A percentile compares a stretch with the other conserved stretches of the same genome.
These are phyloP conservation scores for Aschersonia sp. DNA, from an alignment of 2,329 filamentous ascomycete genomes.

Conservation along the genomic window DNA sequence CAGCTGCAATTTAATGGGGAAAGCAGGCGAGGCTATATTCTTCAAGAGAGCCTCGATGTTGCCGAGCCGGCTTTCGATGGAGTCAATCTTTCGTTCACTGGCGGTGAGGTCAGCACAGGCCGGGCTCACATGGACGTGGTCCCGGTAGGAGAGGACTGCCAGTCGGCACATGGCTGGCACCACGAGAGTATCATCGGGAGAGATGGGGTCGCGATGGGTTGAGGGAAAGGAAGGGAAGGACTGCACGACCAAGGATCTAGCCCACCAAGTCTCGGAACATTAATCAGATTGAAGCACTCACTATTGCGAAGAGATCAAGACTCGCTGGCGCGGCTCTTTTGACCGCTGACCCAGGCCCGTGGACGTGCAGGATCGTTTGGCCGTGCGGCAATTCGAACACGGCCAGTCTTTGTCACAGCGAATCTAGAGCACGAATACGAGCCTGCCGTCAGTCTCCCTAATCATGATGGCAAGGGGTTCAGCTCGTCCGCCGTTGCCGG, in stretches of 20 bases:
- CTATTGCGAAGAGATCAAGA: slow-evolving; percentile 47
- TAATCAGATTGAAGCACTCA: slow-evolving; percentile 17
- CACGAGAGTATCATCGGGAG: too few relatives aligned
- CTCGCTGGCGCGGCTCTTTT: slow-evolving; percentile 38
- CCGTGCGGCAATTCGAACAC: slow-evolving; percentile 41
- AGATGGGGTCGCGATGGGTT: too few relatives aligned
- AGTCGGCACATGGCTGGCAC: too few relatives aligned
- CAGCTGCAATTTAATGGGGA: slow-evolving; percentile 6
- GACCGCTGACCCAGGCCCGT: slow-evolving; percentile 38
- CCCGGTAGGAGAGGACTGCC: too few relatives aligned
- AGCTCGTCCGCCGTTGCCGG: too few relatives aligned
- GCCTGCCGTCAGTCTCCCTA: too few relatives aligned
- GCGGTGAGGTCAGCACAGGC: background rate
- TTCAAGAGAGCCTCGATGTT: slow-evolving; percentile 29
- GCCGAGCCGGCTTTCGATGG: slow-evolving; percentile 27
- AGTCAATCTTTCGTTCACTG: slow-evolving; percentile 39
- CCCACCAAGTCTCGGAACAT: background rate
- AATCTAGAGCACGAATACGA: slow-evolving; percentile 22
- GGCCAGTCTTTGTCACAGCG: slow-evolving; percentile 43
- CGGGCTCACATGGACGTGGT: too few relatives aligned
- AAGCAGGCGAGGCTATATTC: slow-evolving; percentile 16
- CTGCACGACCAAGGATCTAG: too few relatives aligned
- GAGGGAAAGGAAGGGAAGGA: too few relatives aligned
- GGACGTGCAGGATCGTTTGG: slow-evolving; percentile 37
- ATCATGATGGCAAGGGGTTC: too few relatives aligned